A percentile compares a stretch with the other conserved stretches of the same genome.
Evolutionary conservation across 768 basidiomycete genomes (phyloP).

Genomic region (Daedalea quercina): DNA sequence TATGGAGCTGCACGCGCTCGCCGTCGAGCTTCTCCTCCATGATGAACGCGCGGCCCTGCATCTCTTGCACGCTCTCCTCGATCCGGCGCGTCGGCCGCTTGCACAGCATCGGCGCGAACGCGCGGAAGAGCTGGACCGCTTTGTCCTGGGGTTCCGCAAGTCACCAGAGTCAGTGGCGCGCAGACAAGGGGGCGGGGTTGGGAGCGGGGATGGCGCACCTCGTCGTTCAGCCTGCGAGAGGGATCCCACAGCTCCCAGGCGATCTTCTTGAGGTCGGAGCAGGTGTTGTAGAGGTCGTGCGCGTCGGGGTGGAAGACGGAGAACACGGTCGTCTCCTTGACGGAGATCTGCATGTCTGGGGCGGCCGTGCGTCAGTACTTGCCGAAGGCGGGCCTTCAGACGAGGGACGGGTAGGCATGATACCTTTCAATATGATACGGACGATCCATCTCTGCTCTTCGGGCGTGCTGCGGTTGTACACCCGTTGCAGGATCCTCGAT

Average conservation of each 20-base stretch:
- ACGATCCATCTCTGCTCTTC: conserved; percentile 94
- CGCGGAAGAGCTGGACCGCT: conserved; percentile 70
- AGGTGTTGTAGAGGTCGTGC: conserved; percentile 90
- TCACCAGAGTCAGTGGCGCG: not conserved
- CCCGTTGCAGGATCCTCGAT: conserved; percentile 63
- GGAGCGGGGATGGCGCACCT: conserved; percentile 29
- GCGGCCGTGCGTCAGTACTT: not conserved
- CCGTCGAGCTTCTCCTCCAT: conserved; percentile 98
- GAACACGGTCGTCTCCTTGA: conserved; percentile 92
- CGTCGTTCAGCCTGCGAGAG: conserved; percentile 51
- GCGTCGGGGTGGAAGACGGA: conserved; percentile 92
- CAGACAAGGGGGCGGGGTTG: not conserved
- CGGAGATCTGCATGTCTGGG: conserved; percentile 83
- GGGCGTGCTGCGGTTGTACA: conserved; percentile 75
- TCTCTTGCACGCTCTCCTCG: conserved; percentile 78
- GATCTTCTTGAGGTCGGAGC: conserved; percentile 92
- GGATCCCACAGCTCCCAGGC: conserved; percentile 86
- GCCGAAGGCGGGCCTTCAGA: not conserved
- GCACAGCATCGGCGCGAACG: conserved; percentile 95
- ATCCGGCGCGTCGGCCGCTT: conserved; percentile 79
- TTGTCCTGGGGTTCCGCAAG: conserved; percentile 57
- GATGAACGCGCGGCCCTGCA: conserved; percentile 73
- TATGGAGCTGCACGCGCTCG: conserved; percentile 94
- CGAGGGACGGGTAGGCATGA: not conserved
- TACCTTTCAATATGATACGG: conserved; percentile 94